Evolutionary conservation across 164 flowering plant species (phyloP).

Genomic region (Buxus sempervirens): DNA sequence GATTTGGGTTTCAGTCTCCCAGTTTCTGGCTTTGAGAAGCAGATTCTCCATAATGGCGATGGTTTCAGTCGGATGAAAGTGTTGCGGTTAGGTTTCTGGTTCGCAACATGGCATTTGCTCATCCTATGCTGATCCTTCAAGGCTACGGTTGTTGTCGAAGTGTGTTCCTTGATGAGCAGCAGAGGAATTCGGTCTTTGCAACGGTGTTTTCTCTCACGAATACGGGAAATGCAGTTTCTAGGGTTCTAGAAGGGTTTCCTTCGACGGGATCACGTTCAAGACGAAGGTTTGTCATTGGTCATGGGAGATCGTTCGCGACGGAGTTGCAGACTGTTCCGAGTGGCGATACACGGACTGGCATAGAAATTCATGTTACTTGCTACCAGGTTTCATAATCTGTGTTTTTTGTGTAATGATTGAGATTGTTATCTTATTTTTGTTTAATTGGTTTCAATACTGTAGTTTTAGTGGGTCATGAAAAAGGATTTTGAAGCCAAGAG

Average conservation of each 20-base stretch:
- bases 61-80: constrained; percentile 1
- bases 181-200: constrained; percentile 1
- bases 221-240: background rate
- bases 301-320: constrained; percentile 21
- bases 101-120: constrained; percentile 18
- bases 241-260: background rate
- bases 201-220: background rate
- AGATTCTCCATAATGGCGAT: constrained; percentile 9
- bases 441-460: no score
- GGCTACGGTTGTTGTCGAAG: constrained; percentile 4
- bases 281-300: constrained; percentile 10
- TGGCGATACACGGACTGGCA: constrained; percentile 20
- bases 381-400: constrained; percentile 20
- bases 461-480: no score
- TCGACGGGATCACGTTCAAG: constrained; percentile 4
- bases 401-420: background rate
- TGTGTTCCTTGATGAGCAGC: constrained; percentile 17
- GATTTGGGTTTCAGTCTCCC: background rate
- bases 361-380: constrained; percentile 34
- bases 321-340: constrained; percentile 19
- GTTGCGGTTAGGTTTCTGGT: constrained; percentile 6
- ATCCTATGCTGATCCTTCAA: constrained; percentile 5
- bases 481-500: no score
- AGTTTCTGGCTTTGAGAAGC: background rate
- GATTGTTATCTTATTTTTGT: background rate